Percentiles rank a stretch among this genome's conserved stretches.
These are phyloP conservation scores for Phytophthora agathidicida DNA, from an alignment of 352 stramenopile genomes.

Conservation along the genomic window DNA sequence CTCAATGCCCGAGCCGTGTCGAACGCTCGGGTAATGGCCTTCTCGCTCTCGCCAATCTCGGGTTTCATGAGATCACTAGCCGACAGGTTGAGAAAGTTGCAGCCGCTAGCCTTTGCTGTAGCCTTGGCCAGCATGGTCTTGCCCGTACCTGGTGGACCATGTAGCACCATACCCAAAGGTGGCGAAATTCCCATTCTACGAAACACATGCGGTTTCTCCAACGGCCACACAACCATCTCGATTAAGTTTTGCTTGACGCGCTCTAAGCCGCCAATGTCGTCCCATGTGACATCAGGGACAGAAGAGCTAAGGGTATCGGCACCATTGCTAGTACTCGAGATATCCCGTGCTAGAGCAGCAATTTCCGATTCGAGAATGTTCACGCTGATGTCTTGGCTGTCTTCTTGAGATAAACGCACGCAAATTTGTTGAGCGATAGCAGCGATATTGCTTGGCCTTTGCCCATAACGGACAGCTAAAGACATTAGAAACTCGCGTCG, in stretches of 20 bases:
- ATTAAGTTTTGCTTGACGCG: slow-evolving; percentile 76
- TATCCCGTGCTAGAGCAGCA: slow-evolving; percentile 47
- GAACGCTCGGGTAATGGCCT: slow-evolving; percentile 75
- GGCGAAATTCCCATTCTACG: slow-evolving; percentile 81
- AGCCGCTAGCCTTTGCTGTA: slow-evolving; percentile 73
- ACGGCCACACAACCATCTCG: slow-evolving; percentile 88
- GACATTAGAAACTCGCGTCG: slow-evolving; percentile 58
- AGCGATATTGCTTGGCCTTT: slow-evolving; percentile 74
- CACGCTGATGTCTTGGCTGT: slow-evolving; percentile 6
- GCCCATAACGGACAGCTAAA: slow-evolving; percentile 75
- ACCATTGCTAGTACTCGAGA: slow-evolving; percentile 43
- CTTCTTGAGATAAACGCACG: slow-evolving; percentile 10
- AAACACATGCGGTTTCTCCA: slow-evolving; percentile 84
- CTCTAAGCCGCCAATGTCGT: slow-evolving; percentile 75
- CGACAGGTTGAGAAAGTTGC: slow-evolving; percentile 83
- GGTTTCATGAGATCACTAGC: slow-evolving; percentile 83
- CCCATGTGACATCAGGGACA: slow-evolving; percentile 70
- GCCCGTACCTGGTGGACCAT: slow-evolving; percentile 81
- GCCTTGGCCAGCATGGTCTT: slow-evolving; percentile 91
- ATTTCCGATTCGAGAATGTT: slow-evolving; percentile 48
- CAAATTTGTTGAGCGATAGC: slow-evolving; percentile 58
- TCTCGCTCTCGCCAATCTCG: slow-evolving; percentile 87
- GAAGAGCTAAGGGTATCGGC: slow-evolving; percentile 47
- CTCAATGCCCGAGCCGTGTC: slow-evolving; percentile 72
- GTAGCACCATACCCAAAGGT: slow-evolving; percentile 75